Percentiles rank a stretch among this genome's conserved stretches.
Conservation (phyloP, 495 filamentous ascomycete species). For the Penicillium ucsense region DNA sequence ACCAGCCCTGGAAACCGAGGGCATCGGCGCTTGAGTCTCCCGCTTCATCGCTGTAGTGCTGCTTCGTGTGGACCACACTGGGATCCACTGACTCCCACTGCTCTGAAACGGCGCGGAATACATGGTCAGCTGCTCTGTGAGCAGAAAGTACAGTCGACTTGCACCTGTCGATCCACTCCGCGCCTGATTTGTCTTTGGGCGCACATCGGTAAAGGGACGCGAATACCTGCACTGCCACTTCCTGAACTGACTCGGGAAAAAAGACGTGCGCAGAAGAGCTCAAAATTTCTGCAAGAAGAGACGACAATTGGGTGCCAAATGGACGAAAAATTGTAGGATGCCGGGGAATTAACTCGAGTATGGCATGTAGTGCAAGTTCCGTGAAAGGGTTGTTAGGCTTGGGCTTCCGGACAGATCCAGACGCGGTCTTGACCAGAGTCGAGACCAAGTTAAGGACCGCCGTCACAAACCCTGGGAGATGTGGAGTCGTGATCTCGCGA, state of each 20-base stretch:
- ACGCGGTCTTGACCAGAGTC: conserved; percentile 21
- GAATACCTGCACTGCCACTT: conserved; percentile 48
- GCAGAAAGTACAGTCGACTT: conserved; percentile 46
- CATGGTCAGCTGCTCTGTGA: conserved; percentile 59
- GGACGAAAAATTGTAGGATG: conserved; percentile 75
- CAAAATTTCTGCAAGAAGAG: conserved; percentile 42
- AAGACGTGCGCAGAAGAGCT: conserved; percentile 19
- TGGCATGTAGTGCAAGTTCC: conserved; percentile 52
- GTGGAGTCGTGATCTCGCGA: conserved; percentile 81
- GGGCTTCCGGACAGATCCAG: conserved; percentile 33
- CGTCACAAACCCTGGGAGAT: conserved; percentile 61
- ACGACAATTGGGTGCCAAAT: conserved; percentile 55
- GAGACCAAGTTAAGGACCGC: conserved; percentile 61
- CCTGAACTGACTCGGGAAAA: conserved; percentile 39
- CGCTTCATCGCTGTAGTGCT: conserved; percentile 29
- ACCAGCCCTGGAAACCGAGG: conserved; percentile 56
- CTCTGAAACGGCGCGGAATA: conserved; percentile 68
- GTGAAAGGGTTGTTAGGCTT: conserved; percentile 38
- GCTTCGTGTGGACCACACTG: conserved; percentile 12
- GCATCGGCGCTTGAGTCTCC: conserved; percentile 26
- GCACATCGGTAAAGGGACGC: conserved; percentile 64
- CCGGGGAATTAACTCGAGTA: conserved; percentile 58
- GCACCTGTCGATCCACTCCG: conserved; percentile 64
- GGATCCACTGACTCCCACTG: conserved; percentile 59
- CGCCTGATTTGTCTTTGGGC: conserved; percentile 58